These are phyloP conservation scores for Hypoxylon trugodes DNA, from an alignment of 495 filamentous ascomycete genomes.

Conservation along the genomic window DNA sequence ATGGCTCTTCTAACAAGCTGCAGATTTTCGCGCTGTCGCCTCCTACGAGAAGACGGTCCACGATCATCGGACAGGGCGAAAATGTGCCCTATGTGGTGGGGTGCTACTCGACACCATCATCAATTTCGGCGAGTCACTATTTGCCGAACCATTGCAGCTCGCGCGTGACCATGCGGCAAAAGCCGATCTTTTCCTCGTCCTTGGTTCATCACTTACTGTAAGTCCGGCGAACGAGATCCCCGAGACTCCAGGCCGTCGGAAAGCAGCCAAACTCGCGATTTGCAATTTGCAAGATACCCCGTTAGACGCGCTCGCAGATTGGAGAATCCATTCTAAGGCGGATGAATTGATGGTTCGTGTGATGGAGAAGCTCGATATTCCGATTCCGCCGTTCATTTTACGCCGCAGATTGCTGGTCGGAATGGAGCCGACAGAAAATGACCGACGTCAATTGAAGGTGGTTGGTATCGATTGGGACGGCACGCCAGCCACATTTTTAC, in stretches of 20 bases:
- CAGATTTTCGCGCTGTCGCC: conserved; percentile 57
- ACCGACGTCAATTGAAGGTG: conserved; percentile 41
- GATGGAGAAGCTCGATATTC: conserved; percentile 50
- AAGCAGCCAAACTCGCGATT: conserved; percentile 47
- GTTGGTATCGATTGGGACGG: conserved; percentile 53
- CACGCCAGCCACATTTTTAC: conserved; percentile 54
- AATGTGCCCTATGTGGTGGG: conserved; percentile 48
- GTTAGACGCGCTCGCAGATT: conserved; percentile 42
- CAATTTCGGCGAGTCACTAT: conserved; percentile 53
- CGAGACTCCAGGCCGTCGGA: conserved; percentile 44
- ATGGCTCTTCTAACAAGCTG: neutral
- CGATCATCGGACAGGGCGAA: conserved; percentile 57
- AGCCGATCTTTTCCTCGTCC: conserved; percentile 54
- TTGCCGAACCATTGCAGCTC: conserved; percentile 38
- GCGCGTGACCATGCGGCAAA: conserved; percentile 49
- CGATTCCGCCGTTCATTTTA: conserved; percentile 50
- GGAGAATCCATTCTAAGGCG: conserved; percentile 45
- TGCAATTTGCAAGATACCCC: conserved; percentile 58
- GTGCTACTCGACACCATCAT: conserved; percentile 53
- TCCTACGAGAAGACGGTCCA: conserved; percentile 51
- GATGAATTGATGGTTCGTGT: conserved; percentile 52
- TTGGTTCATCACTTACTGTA: conserved; percentile 57
- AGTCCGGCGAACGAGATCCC: conserved; percentile 53
- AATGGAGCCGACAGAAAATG: conserved; percentile 28
- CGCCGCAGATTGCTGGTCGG: conserved; percentile 42